Conservation (phyloP, 108 stramenopile species). For the Conticribra weissflogii region DNA sequence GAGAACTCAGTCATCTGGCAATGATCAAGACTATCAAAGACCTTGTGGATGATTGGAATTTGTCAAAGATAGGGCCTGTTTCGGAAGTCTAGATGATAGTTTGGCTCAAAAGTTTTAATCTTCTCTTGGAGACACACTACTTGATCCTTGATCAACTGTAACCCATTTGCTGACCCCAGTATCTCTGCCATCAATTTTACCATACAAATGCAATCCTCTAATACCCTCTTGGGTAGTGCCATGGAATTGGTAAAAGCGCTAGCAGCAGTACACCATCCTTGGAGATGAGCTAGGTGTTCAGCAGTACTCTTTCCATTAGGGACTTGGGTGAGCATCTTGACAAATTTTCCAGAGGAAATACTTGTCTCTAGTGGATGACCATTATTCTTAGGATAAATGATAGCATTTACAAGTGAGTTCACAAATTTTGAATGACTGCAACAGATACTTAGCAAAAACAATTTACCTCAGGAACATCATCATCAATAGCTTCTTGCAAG, state of each 20-base stretch:
- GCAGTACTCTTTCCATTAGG: neutral
- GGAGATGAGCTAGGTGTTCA: neutral
- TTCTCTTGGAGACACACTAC: no score
- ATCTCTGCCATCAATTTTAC: neutral
- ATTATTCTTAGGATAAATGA: no score
- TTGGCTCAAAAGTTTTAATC: no score
- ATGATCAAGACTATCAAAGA: neutral
- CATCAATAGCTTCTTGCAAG: neutral
- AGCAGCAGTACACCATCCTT: neutral
- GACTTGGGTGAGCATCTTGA: neutral
- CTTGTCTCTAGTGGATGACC: no score
- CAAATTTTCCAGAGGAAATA: no score
- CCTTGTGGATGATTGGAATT: neutral
- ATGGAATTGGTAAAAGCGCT: neutral
- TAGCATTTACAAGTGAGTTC: no score
- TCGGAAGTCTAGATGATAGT: no score
- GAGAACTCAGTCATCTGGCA: constrained; percentile 6
- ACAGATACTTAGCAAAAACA: no score
- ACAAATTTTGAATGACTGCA: no score
- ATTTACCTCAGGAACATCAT: neutral
- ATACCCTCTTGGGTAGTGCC: neutral
- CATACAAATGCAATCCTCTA: neutral
- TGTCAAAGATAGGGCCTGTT: neutral
- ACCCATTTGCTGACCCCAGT: neutral
- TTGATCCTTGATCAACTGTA: no score